Evolutionary conservation across 1,284 basidiomycete species (phyloP).

Genomic region (Boletellus deceptivus): DNA sequence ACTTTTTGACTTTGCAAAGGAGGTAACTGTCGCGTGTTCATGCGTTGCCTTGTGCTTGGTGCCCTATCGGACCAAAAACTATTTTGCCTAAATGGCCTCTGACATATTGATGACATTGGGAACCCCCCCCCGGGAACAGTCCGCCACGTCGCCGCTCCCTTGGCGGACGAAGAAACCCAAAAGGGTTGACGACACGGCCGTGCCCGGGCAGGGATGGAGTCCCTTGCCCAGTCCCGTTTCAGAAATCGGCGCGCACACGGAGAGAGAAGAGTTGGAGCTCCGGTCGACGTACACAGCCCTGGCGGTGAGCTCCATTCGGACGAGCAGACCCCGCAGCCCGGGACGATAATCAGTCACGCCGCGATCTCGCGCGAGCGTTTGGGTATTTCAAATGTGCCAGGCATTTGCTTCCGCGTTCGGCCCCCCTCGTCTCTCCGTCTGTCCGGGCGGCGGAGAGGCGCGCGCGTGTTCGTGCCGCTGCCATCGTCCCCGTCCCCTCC

Average conservation of each 20-base stretch:
- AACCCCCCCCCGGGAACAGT: too few species aligned
- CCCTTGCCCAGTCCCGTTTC: not conserved
- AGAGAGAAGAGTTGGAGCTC: conserved; percentile 8
- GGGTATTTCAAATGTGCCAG: conserved; percentile 20
- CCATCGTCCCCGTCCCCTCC: too few species aligned
- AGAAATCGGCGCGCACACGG: not conserved
- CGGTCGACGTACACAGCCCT: conserved; percentile 8
- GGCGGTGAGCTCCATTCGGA: not conserved
- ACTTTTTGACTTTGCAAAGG: too few species aligned
- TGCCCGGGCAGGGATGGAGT: too few species aligned
- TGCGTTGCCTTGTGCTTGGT: too few species aligned
- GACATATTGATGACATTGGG: not conserved
- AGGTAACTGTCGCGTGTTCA: too few species aligned
- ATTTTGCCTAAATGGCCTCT: not conserved
- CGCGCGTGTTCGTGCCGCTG: too few species aligned
- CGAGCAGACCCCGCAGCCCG: too few species aligned
- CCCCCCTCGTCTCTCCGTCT: too few species aligned
- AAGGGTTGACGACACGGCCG: not conserved
- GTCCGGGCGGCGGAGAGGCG: too few species aligned
- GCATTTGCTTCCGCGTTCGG: too few species aligned
- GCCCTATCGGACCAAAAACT: conserved; percentile 5
- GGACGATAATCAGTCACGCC: too few species aligned
- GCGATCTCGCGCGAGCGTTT: conserved; percentile 19
- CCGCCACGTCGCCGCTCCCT: not conserved
- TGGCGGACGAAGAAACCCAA: conserved; percentile 2